Conservation (phyloP, 352 stramenopile genomes). For the Pelagophyceae sp. region DNA sequence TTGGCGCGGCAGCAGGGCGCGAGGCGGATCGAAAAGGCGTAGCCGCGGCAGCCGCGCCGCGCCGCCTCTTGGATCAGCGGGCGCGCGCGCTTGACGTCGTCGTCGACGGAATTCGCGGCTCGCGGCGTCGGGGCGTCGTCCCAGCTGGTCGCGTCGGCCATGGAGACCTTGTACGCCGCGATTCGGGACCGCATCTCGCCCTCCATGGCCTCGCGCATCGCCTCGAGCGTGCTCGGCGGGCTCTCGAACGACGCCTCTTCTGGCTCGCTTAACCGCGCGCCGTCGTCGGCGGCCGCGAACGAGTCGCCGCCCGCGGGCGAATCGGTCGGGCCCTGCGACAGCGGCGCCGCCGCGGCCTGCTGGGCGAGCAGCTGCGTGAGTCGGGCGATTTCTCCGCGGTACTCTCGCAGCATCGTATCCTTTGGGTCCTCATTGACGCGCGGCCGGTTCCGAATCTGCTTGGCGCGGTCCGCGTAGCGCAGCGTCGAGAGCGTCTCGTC, state of each 20-base stretch:
- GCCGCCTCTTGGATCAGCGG: neutral
- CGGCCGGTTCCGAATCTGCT: slow-evolving; percentile 94
- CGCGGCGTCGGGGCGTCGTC: neutral
- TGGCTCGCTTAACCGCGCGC: too few relatives aligned
- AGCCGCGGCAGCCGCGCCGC: neutral
- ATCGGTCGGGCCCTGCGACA: neutral
- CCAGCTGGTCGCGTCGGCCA: neutral
- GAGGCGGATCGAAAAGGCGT: neutral
- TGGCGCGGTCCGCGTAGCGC: slow-evolving; percentile 86
- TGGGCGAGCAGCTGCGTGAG: slow-evolving; percentile 66
- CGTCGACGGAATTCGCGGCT: neutral
- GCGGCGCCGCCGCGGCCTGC: slow-evolving; percentile 22
- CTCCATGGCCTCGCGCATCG: neutral
- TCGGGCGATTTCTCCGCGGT: slow-evolving; percentile 74
- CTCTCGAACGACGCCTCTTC: too few relatives aligned
- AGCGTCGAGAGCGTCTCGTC: slow-evolving; percentile 89
- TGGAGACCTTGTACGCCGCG: neutral
- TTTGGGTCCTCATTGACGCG: slow-evolving; percentile 87
- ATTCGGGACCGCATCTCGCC: neutral
- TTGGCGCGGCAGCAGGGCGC: neutral
- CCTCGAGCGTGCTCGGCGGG: neutral
- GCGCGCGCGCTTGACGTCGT: neutral
- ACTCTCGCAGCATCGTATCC: slow-evolving; percentile 72
- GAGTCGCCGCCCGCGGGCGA: neutral
- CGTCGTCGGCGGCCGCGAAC: too few relatives aligned